Conservation (phyloP, 83 land plant genomes). For the Larix sibirica region DNA sequence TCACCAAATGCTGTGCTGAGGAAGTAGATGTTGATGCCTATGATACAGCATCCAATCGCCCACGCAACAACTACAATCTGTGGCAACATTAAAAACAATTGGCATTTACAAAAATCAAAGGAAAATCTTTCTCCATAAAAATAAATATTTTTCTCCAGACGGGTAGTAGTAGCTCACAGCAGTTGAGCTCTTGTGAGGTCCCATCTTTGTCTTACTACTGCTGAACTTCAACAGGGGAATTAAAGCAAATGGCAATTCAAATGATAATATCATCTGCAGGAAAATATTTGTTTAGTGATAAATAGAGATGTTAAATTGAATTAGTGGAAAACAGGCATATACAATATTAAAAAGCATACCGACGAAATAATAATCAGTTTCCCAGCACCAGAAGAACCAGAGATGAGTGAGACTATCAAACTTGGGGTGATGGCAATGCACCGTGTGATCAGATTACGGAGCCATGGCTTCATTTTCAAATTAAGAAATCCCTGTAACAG, state of each 20-base stretch:
- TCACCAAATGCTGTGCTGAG: slow-evolving; percentile 1
- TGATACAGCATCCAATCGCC: slow-evolving; percentile 2
- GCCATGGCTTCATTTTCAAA: slow-evolving; percentile 30
- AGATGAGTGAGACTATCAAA: slow-evolving; percentile 25
- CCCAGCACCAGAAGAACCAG: slow-evolving; percentile 34
- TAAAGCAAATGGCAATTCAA: slow-evolving; percentile 37
- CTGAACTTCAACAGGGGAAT: slow-evolving; percentile 42
- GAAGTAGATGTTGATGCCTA: slow-evolving; percentile 23
- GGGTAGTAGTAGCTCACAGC: slow-evolving; percentile 36
- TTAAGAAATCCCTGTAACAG: slow-evolving; percentile 32
- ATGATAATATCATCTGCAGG: slow-evolving; percentile 30
- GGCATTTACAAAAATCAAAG: not conserved
- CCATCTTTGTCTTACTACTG: slow-evolving; percentile 41
- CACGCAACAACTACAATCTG: slow-evolving; percentile 17
- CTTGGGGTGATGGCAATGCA: slow-evolving; percentile 33
- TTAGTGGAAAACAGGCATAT: no score
- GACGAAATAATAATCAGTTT: slow-evolving; percentile 32
- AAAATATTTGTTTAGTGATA: not conserved
- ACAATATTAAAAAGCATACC: slow-evolving; percentile 4
- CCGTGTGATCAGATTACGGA: slow-evolving; percentile 26
- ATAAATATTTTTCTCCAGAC: slow-evolving; percentile 10
- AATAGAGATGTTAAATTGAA: not conserved
- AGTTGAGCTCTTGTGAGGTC: slow-evolving; percentile 30
- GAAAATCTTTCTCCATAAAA: no score
- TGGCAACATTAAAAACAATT: not conserved